These are phyloP conservation scores for Candida albicans DNA, from an alignment of 1,139 yeast genomes.

Conservation along the genomic window DNA sequence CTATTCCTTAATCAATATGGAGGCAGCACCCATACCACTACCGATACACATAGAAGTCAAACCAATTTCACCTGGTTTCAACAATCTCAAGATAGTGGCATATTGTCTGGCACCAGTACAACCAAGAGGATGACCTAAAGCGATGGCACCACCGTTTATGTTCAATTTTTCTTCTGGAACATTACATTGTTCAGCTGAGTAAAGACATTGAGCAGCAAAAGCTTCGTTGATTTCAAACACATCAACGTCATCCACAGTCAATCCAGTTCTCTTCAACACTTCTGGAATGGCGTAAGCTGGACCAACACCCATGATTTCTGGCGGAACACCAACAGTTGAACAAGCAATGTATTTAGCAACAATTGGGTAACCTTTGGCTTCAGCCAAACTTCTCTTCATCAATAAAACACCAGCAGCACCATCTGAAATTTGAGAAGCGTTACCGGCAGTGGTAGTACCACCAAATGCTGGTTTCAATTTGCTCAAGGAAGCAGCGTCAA, in stretches of 20 bases:
- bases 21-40: conserved; percentile 98
- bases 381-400: conserved; percentile 87
- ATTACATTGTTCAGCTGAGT: conserved; percentile 64
- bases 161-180: conserved; percentile 75
- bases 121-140: conserved; percentile 94
- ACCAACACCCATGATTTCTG: conserved; percentile 96
- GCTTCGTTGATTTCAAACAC: conserved; percentile 93
- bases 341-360: conserved; percentile 78
- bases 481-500: conserved; percentile 70
- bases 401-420: conserved; percentile 92
- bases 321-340: conserved; percentile 86
- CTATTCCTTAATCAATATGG: conserved; percentile 72
- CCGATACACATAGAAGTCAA: conserved; percentile 97
- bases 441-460: conserved; percentile 93
- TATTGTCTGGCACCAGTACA: conserved; percentile 95
- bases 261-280: conserved; percentile 64
- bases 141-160: conserved; percentile 95
- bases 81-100: conserved; percentile 81
- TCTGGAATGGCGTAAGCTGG: conserved; percentile 93
- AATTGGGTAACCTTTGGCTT: conserved; percentile 62
- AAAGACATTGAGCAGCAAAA: conserved; percentile 90
- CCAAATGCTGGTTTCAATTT: conserved; percentile 89
- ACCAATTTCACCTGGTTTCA: conserved; percentile 79
- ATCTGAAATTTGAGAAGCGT: conserved; percentile 92
- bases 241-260: conserved; percentile 64